Conservation (phyloP, 805 yeast species). For the Tetrapisispora arboricola region DNA sequence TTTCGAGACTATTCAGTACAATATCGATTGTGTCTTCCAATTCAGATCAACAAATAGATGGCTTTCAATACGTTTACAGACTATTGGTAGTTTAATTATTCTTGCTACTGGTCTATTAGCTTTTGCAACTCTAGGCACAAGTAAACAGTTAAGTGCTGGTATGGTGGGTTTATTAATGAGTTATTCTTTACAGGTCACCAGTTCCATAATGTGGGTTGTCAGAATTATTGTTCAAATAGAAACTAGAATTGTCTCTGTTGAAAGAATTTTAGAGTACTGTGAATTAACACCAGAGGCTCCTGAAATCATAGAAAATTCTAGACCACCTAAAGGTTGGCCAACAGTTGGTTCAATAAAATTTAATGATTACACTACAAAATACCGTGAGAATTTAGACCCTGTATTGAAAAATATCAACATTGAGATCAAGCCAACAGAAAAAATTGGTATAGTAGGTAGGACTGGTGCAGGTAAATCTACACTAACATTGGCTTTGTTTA, state of each 20-base stretch:
- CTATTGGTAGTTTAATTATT: conserved; percentile 48
- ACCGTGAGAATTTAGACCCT: conserved; percentile 48
- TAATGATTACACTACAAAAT: conserved; percentile 45
- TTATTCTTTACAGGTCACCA: conserved; percentile 49
- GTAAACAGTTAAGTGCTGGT: conserved; percentile 42
- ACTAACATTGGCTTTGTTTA: conserved; percentile 48
- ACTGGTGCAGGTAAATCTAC: conserved; percentile 73
- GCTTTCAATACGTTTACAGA: conserved; percentile 51
- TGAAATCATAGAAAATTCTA: conserved; percentile 35
- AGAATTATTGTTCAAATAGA: conserved; percentile 55
- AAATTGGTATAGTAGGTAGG: conserved; percentile 66
- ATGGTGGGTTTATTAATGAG: conserved; percentile 56
- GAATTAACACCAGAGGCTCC: conserved; percentile 38
- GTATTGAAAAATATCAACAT: conserved; percentile 42
- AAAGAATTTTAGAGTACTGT: conserved; percentile 54
- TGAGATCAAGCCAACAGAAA: conserved; percentile 43
- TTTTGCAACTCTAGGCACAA: conserved; percentile 30
- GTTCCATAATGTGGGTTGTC: conserved; percentile 45
- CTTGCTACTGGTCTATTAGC: conserved; percentile 42
- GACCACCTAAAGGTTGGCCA: conserved; percentile 48
- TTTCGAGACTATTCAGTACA: conserved; percentile 39
- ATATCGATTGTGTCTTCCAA: conserved; percentile 39
- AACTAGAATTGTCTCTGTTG: conserved; percentile 54
- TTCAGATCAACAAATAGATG: conserved; percentile 52
- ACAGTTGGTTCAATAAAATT: conserved; percentile 39